Evolutionary conservation across 2,329 filamentous ascomycete species (phyloP).

Genomic region (Lasiodiplodia citricola): DNA sequence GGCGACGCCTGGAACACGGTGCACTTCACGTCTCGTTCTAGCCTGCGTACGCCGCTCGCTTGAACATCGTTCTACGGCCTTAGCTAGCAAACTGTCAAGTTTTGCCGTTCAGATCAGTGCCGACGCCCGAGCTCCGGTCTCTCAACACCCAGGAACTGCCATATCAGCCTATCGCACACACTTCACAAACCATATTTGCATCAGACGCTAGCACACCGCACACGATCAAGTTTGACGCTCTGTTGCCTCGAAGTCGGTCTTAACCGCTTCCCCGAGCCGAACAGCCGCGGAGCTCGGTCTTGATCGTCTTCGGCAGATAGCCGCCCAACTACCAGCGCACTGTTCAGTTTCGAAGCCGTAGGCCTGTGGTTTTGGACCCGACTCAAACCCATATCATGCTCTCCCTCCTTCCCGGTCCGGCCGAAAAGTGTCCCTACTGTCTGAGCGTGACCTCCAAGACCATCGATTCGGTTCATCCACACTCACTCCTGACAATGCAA

Average conservation of each 20-base stretch:
- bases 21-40: constrained; percentile 18
- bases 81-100: background rate
- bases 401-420: background rate
- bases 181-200: constrained; percentile 6
- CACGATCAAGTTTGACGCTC: background rate
- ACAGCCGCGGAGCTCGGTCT: background rate
- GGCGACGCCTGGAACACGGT: constrained; percentile 20
- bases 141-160: constrained; percentile 13
- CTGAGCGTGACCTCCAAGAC: background rate
- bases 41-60: constrained; percentile 9
- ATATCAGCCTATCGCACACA: constrained; percentile 3
- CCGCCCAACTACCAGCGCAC: background rate
- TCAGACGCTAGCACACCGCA: constrained; percentile 4
- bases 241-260: background rate
- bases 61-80: background rate
- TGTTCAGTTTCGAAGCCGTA: background rate
- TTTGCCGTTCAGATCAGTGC: background rate
- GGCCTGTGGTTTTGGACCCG: background rate
- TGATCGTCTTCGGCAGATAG: background rate
- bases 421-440: background rate
- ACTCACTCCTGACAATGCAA: background rate
- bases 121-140: background rate
- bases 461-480: background rate
- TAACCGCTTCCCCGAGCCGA: background rate
- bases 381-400: background rate